phyloP scores from a whole-genome alignment of 441 rosid species.

The Flueggea neowawraea region DNA sequence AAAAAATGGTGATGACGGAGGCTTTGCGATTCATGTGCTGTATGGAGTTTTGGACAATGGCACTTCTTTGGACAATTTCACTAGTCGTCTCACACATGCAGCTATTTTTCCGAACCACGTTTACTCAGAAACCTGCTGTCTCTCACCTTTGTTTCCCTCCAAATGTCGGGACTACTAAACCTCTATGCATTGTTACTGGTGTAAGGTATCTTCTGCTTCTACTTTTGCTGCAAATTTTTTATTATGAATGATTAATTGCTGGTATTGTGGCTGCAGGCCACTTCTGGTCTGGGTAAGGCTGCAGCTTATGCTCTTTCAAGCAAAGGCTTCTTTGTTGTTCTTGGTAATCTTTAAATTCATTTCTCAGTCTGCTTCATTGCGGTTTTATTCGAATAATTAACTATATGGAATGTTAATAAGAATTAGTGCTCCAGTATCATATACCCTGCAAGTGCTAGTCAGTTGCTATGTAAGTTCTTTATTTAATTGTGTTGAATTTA shows the following conservation, averaged over 20 bases:
- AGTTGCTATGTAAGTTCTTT: too few relatives aligned
- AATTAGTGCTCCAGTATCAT: too few relatives aligned
- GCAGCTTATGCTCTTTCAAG: constrained; percentile 73
- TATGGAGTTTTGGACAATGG: constrained; percentile 73
- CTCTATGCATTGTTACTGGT: constrained; percentile 80
- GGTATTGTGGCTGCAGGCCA: constrained; percentile 43
- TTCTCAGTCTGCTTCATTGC: too few relatives aligned
- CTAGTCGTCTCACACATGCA: constrained; percentile 52
- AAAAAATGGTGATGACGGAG: constrained; percentile 16
- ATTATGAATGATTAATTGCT: neutral
- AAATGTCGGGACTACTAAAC: constrained; percentile 19
- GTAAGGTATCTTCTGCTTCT: constrained; percentile 36
- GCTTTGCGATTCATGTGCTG: constrained; percentile 43
- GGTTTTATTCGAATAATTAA: too few relatives aligned
- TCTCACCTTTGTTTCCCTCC: constrained; percentile 32
- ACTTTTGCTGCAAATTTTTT: neutral
- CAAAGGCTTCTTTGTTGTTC: constrained; percentile 69
- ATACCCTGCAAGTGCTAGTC: too few relatives aligned
- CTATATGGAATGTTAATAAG: too few relatives aligned
- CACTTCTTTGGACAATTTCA: constrained; percentile 51
- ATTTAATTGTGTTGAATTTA: too few relatives aligned
- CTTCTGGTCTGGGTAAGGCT: constrained; percentile 84
- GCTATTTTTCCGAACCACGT: constrained; percentile 28
- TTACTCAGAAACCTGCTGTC: constrained; percentile 18
- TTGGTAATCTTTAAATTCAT: constrained; percentile 38